Evolutionary conservation across 805 yeast genomes (phyloP).

Genomic region (Lachancea mirantina): DNA sequence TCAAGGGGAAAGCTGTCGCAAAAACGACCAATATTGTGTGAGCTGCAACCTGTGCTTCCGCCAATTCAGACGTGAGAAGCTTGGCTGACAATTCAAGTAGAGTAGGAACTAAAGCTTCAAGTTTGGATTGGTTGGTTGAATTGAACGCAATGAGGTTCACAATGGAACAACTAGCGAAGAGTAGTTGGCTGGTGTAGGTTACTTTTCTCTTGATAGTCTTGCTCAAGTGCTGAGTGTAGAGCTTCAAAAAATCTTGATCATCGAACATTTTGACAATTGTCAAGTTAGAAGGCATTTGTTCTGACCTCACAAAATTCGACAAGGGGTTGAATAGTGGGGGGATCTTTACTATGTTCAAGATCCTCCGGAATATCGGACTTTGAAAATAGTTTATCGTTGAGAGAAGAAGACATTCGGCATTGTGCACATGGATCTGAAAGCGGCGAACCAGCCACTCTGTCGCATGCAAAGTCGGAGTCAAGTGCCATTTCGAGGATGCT

Average conservation of each 20-base stretch:
- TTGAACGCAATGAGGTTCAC: constrained; percentile 60
- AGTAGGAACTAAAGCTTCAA: constrained; percentile 47
- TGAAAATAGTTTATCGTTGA: constrained; percentile 76
- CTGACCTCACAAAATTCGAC: constrained; percentile 54
- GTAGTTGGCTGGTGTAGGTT: constrained; percentile 60
- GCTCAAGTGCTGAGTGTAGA: constrained; percentile 50
- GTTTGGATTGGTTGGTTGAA: constrained; percentile 34
- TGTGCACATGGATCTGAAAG: constrained; percentile 75
- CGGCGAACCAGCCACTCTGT: constrained; percentile 94
- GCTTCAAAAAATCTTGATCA: constrained; percentile 59
- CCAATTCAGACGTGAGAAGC: constrained; percentile 39
- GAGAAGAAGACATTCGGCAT: constrained; percentile 63
- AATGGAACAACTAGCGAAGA: constrained; percentile 67
- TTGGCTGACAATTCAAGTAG: constrained; percentile 53
- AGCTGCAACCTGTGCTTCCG: constrained; percentile 73
- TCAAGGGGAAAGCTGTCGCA: constrained; percentile 62
- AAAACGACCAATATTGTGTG: constrained; percentile 77
- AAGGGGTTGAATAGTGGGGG: constrained; percentile 81
- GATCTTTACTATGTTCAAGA: constrained; percentile 63
- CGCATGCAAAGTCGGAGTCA: constrained; percentile 72
- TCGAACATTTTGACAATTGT: constrained; percentile 68
- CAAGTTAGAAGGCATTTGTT: constrained; percentile 54
- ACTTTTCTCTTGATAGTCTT: constrained; percentile 43
- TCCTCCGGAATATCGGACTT: constrained; percentile 63
- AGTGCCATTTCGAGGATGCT: constrained; percentile 66